Evolutionary conservation across 306 rosid species (phyloP).

Genomic region (Canavalia gladiata): DNA sequence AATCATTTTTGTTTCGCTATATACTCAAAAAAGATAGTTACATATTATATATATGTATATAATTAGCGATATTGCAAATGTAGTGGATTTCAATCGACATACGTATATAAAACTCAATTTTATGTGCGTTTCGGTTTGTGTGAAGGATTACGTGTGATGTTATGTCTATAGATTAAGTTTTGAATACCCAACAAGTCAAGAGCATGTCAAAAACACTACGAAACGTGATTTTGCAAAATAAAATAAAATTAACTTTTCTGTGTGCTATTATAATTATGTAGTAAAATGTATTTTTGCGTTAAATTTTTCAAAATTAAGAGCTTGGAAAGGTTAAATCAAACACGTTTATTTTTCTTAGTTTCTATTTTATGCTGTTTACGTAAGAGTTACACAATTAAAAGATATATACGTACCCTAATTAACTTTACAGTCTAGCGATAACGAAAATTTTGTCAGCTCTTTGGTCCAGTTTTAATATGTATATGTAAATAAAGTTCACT

Average conservation of each 20-base stretch:
- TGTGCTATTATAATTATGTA: background rate
- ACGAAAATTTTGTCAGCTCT: no score
- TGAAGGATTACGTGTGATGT: background rate
- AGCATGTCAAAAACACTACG: background rate
- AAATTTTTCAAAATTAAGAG: background rate
- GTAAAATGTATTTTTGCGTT: background rate
- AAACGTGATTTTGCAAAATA: background rate
- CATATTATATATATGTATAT: background rate
- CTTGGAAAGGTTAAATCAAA: background rate
- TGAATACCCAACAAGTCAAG: background rate
- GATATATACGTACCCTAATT: no score
- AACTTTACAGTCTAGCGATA: no score
- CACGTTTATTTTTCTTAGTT: background rate
- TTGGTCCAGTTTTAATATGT: no score
- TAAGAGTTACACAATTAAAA: background rate
- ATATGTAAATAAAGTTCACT: background rate
- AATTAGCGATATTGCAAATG: background rate
- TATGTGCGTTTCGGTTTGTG: background rate
- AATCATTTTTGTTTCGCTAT: background rate
- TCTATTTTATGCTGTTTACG: slow-evolving; percentile 12
- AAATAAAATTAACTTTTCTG: background rate
- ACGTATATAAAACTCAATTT: background rate
- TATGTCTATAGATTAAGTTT: background rate
- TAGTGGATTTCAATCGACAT: background rate
- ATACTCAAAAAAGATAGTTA: background rate